Evolutionary conservation across 345 rosid genomes (phyloP).

Genomic region (Linum lewisii): DNA sequence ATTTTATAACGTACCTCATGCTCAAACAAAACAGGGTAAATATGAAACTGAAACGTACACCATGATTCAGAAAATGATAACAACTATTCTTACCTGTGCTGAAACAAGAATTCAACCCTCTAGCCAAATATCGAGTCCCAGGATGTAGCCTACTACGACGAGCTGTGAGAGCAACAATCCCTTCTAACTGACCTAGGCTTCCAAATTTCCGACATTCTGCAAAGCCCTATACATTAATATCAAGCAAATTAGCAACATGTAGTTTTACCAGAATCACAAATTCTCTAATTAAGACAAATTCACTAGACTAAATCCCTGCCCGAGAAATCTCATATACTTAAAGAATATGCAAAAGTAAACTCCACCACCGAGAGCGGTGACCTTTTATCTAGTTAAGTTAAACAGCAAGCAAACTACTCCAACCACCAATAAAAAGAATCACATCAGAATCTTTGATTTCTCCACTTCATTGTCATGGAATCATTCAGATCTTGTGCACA

Average conservation of each 20-base stretch:
- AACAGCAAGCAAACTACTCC: too few relatives aligned
- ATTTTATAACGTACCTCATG: too few relatives aligned
- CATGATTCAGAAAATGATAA: slow-evolving; percentile 6
- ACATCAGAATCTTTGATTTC: too few relatives aligned
- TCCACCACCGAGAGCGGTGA: too few relatives aligned
- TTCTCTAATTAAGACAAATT: background rate
- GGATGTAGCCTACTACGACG: slow-evolving; percentile 98
- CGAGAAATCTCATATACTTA: too few relatives aligned
- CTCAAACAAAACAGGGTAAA: background rate
- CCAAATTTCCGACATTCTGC: slow-evolving; percentile 91
- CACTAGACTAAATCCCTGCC: too few relatives aligned
- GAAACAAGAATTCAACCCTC: slow-evolving; percentile 95
- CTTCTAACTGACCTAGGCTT: slow-evolving; percentile 86
- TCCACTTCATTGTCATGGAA: too few relatives aligned
- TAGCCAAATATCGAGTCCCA: slow-evolving; percentile 96
- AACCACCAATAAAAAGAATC: too few relatives aligned
- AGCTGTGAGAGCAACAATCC: slow-evolving; percentile 81
- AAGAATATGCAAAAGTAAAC: too few relatives aligned
- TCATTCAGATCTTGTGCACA: too few relatives aligned
- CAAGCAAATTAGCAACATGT: slow-evolving; percentile 37
- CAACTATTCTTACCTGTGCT: slow-evolving; percentile 64
- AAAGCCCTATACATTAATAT: slow-evolving; percentile 85
- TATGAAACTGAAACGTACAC: background rate
- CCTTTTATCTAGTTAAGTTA: too few relatives aligned
- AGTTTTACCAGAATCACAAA: slow-evolving; percentile 13